These are phyloP conservation scores for Pleurotus djamor DNA, from an alignment of 768 basidiomycete genomes.

Conservation along the genomic window DNA sequence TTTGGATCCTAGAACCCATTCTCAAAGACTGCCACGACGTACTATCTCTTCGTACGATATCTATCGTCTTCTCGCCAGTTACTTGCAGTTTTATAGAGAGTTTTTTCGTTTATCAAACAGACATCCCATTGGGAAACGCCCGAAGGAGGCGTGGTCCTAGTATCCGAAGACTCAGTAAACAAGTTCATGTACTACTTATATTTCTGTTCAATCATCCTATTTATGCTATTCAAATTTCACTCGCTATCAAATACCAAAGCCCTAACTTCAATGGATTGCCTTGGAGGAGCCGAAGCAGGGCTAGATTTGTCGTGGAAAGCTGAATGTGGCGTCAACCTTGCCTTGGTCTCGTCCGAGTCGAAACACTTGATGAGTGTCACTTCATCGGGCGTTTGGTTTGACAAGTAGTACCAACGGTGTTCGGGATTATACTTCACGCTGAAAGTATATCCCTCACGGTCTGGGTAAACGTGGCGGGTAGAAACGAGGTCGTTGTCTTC, in stretches of 20 bases:
- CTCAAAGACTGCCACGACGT: no score
- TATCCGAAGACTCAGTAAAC: no score
- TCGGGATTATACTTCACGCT: constrained; percentile 25
- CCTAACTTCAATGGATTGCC: constrained; percentile 62
- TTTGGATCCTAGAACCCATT: no score
- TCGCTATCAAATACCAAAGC: constrained; percentile 59
- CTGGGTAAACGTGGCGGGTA: constrained; percentile 27
- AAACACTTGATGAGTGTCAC: constrained; percentile 34
- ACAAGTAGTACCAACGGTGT: constrained; percentile 36
- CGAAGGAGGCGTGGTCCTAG: no score
- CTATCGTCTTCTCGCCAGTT: no score
- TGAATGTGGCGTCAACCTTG: constrained; percentile 55
- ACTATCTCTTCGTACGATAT: no score
- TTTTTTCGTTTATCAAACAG: no score
- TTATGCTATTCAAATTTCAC: not conserved
- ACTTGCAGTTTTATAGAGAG: no score
- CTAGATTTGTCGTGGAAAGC: constrained; percentile 55
- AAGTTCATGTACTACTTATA: not conserved
- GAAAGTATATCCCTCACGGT: constrained; percentile 34
- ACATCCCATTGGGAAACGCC: no score
- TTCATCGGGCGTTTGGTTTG: constrained; percentile 30
- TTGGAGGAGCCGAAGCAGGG: constrained; percentile 41
- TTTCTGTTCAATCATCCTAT: not conserved
- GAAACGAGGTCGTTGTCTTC: constrained; percentile 26
- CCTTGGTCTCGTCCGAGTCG: constrained; percentile 1